A percentile compares a stretch with the other conserved stretches of the same genome.
phyloP scores from a whole-genome alignment of 768 basidiomycete species.

The Boletus subparvulus region DNA sequence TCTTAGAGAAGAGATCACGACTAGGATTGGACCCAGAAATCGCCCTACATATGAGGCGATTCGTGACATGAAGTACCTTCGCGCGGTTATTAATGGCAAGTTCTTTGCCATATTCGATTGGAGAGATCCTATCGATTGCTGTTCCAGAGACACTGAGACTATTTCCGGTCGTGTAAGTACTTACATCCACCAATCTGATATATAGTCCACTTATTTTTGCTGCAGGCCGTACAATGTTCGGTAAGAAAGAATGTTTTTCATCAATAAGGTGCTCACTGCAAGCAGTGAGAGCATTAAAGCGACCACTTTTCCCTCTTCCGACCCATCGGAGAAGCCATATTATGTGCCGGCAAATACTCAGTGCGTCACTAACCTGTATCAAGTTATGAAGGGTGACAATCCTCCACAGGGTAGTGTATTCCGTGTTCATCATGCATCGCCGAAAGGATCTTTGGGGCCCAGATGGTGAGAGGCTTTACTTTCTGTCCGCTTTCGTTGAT shows the following conservation, averaged over 20 bases:
- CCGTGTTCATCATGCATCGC: conserved; percentile 65
- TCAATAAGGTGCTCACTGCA: not conserved
- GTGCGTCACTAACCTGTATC: conserved; percentile 9
- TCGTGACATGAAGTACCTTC: conserved; percentile 59
- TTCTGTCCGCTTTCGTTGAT: not conserved
- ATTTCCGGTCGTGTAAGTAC: conserved; percentile 48
- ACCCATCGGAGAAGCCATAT: conserved; percentile 20
- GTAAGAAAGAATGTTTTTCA: conserved; percentile 19
- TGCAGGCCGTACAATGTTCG: conserved; percentile 49
- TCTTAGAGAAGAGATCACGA: conserved; percentile 55
- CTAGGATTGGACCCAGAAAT: conserved; percentile 46
- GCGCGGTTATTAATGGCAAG: conserved; percentile 64
- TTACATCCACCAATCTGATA: not conserved
- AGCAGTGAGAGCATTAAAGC: conserved; percentile 46
- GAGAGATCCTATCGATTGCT: not conserved
- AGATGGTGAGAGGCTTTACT: conserved; percentile 44
- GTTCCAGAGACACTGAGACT: conserved; percentile 52
- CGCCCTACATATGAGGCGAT: conserved; percentile 56
- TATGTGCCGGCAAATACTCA: conserved; percentile 42
- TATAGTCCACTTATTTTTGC: not conserved
- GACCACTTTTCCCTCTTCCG: conserved; percentile 43
- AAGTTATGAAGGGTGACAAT: not conserved
- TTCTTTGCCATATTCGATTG: not conserved
- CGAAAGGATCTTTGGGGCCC: conserved; percentile 70
- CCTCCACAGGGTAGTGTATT: conserved; percentile 43